These are phyloP conservation scores for Crucihimalaya himalaica DNA, from an alignment of 345 rosid species.

Conservation along the genomic window DNA sequence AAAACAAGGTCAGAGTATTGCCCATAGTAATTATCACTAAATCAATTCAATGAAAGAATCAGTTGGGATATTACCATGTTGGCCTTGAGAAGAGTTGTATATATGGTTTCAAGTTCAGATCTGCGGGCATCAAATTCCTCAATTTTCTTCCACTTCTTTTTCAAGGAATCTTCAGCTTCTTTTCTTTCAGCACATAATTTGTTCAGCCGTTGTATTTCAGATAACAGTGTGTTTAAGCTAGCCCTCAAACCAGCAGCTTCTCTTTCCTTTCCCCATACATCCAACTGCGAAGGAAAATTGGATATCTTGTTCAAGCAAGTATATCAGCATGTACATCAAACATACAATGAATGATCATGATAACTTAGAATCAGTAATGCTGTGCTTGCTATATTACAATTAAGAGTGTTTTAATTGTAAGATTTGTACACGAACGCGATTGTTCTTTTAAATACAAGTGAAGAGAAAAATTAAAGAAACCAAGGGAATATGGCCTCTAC, in stretches of 20 bases:
- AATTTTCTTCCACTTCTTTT: constrained; percentile 93
- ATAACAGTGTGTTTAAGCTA: constrained; percentile 75
- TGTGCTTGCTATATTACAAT: background rate
- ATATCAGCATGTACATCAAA: constrained; percentile 21
- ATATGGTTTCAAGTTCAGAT: constrained; percentile 87
- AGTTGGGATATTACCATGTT: constrained; percentile 58
- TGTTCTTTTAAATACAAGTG: constrained; percentile 5
- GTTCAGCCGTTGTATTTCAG: constrained; percentile 77
- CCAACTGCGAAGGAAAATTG: constrained; percentile 56
- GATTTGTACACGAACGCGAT: background rate
- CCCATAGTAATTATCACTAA: background rate
- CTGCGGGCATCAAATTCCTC: constrained; percentile 91
- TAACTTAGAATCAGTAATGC: background rate
- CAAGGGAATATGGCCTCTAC: constrained; percentile 42
- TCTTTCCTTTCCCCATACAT: constrained; percentile 94
- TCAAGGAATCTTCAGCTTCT: constrained; percentile 87
- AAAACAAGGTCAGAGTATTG: background rate
- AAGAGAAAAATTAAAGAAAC: background rate
- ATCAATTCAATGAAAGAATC: background rate
- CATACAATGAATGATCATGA: background rate
- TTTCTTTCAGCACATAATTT: constrained; percentile 89
- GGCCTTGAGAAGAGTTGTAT: constrained; percentile 79
- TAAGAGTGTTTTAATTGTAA: background rate
- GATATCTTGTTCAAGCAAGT: constrained; percentile 20
- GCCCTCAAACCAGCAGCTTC: constrained; percentile 87